Base-by-base conservation (phyloP, 495 filamentous ascomycete species). In the Aspergillus homomorphus region DNA sequence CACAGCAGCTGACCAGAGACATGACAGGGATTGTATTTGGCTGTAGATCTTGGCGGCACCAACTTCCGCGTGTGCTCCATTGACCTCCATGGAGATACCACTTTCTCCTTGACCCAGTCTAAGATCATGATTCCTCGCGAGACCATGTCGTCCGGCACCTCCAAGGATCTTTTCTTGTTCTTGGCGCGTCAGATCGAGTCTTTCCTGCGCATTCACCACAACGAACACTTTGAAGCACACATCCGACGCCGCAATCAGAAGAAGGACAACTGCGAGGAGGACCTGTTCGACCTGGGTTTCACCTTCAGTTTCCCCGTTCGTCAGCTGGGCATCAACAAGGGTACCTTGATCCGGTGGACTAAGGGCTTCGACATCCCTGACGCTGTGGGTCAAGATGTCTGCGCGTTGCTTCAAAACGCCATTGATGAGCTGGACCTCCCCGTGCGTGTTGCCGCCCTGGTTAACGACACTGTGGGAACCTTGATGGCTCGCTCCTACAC, bases 21-120 rank as follows among this genome's bases (percentile, higher is more conserved):
- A 9, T 30, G 48, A 19, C 62, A 96, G 92, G 94, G 94, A 23
- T 77, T 97, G 18, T 98, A 96, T 72, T 84, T 98, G 73, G 94
- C 95, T 20, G 94, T 98, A 45, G 94, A 98, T 64, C 83, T 98
- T 18, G 94, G 94, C 51, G 94, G 94, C 63, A 98, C 94, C 59
- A 98, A 98, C 72, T 96, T 98, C 76, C 89, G 94, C 60, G 95
- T 98, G 63, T 98, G 94, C 76, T 96, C 91, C 6, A 87, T 98
- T 65, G 80, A 91, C 54, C 77, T 98, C 41, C 89, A 95, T 66
- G 94, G 94, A 63, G 89, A 98, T 73, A 89, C 84, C 56, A 98
- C 90, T 33, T 98, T 96, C 80, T 87, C 84, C 67, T 83, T 98
- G 61, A 91, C 88, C 43, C 92, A 91, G 75, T 90, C 85, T 67